These are phyloP conservation scores for Suhomyces yuchorum DNA, from an alignment of 1,139 yeast genomes.

Conservation along the genomic window DNA sequence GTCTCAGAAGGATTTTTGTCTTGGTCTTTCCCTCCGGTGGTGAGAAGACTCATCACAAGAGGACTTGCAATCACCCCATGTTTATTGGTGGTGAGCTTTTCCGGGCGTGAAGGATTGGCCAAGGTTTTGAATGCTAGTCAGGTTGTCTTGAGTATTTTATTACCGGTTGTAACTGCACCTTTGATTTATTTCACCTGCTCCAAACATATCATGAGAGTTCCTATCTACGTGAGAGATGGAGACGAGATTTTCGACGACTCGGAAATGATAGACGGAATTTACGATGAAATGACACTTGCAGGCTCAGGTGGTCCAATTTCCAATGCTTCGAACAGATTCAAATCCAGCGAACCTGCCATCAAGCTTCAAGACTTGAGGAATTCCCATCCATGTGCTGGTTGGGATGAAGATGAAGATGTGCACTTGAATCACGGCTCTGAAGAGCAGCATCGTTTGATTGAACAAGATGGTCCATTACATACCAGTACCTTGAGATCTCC, in stretches of 20 bases:
- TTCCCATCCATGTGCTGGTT: slow-evolving; percentile 49
- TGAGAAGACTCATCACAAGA: slow-evolving; percentile 81
- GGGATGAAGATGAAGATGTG: slow-evolving; percentile 42
- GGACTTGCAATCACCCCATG: slow-evolving; percentile 88
- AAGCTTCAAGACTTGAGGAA: slow-evolving; percentile 44
- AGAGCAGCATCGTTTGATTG: slow-evolving; percentile 10
- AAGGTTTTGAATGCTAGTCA: slow-evolving; percentile 82
- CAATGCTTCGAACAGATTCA: slow-evolving; percentile 24
- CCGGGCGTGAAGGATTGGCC: slow-evolving; percentile 87
- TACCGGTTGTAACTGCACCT: slow-evolving; percentile 92
- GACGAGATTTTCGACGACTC: slow-evolving; percentile 27
- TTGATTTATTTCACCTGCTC: slow-evolving; percentile 80
- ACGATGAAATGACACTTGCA: slow-evolving; percentile 18
- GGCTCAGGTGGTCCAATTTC: slow-evolving; percentile 6
- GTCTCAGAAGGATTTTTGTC: slow-evolving; percentile 90
- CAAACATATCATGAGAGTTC: slow-evolving; percentile 76
- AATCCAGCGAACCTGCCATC: slow-evolving; percentile 45
- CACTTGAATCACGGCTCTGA: slow-evolving; percentile 17
- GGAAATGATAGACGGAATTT: slow-evolving; percentile 13
- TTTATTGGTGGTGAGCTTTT: slow-evolving; percentile 68
- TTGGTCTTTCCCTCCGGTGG: slow-evolving; percentile 86
- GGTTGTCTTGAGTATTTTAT: slow-evolving; percentile 77
- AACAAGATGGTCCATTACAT: not conserved
- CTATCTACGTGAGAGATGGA: slow-evolving; percentile 37
- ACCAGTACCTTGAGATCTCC: not conserved